phyloP scores from a whole-genome alignment of 116 monocot species.

The Phalaenopsis hybrid region DNA sequence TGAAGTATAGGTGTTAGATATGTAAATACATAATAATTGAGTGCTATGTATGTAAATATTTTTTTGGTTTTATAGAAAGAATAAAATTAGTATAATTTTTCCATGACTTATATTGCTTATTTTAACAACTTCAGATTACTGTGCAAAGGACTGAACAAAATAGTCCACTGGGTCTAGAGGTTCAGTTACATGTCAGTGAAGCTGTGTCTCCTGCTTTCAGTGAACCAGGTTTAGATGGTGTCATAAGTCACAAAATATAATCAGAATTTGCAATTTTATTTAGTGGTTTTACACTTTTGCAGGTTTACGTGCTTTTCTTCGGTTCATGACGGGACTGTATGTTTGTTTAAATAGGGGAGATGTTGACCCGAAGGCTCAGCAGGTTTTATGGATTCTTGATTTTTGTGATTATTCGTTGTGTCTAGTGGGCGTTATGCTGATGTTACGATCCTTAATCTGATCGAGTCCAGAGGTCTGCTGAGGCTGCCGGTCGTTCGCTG shows the following conservation, averaged over 20 bases:
- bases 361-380: conserved; percentile 60
- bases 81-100: background rate
- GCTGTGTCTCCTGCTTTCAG: conserved; percentile 95
- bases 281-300: conserved; percentile 11
- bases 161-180: conserved; percentile 87
- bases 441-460: background rate
- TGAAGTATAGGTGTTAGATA: too few species aligned
- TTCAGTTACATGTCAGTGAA: conserved; percentile 87
- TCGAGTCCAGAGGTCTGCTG: conserved; percentile 41
- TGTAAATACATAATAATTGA: too few species aligned
- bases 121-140: conserved; percentile 60
- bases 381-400: conserved; percentile 33
- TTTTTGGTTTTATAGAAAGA: background rate
- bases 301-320: conserved; percentile 96
- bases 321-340: conserved; percentile 96
- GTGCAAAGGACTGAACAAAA: conserved; percentile 87
- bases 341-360: conserved; percentile 97
- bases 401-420: background rate
- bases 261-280: background rate
- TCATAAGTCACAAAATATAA: background rate
- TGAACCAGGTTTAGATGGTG: conserved; percentile 72
- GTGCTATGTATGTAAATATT: background rate
- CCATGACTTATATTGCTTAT: background rate
- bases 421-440: background rate
- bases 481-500: conserved; percentile 83